phyloP scores from a whole-genome alignment of 2,329 filamentous ascomycete genomes.

The Diplodia corticola region DNA sequence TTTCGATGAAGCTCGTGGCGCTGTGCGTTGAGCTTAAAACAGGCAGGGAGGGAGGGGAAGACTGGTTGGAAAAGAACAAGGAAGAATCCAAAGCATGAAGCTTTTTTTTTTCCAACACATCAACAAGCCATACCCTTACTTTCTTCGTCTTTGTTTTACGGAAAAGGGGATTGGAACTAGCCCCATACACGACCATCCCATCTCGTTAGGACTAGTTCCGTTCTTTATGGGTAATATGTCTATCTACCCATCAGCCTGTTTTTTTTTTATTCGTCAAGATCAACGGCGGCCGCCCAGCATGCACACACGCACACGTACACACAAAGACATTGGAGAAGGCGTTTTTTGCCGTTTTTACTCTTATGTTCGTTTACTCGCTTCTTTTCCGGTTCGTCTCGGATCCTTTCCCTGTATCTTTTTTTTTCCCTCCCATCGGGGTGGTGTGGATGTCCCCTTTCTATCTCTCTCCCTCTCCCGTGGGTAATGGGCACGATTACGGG shows the following conservation, averaged over 20 bases:
- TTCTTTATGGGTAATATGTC: neutral
- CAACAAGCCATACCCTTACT: neutral
- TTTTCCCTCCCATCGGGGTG: no score
- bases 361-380: neutral
- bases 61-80: neutral
- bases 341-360: neutral
- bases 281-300: neutral
- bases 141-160: neutral
- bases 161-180: neutral
- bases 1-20: slow-evolving; percentile 7
- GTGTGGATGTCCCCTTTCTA: neutral
- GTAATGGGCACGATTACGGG: neutral
- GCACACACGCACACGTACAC: neutral
- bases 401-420: slow-evolving; percentile 14
- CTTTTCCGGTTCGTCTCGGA: neutral
- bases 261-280: neutral
- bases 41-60: neutral
- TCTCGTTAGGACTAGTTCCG: neutral
- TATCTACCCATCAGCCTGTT: neutral
- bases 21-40: slow-evolving; percentile 8
- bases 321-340: slow-evolving; percentile 9
- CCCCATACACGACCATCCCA: neutral
- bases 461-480: no score
- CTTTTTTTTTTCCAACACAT: neutral
- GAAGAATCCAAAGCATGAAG: neutral